A percentile compares a stretch with the other conserved stretches of the same genome.
Conservation (phyloP, 179 eudicot genomes). For the Silene noctiflora region DNA sequence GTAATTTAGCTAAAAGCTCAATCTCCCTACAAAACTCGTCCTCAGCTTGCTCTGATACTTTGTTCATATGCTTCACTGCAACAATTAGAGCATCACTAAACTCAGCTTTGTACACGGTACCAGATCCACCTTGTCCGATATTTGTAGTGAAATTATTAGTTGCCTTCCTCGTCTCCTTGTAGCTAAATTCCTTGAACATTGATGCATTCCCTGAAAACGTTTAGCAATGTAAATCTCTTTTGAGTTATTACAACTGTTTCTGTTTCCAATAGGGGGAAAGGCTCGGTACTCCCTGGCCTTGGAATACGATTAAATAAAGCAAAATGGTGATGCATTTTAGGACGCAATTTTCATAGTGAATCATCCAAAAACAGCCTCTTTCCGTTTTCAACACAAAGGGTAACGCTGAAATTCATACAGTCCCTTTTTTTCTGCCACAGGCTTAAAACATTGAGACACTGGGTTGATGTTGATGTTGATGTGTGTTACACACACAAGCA, state of each 20-base stretch:
- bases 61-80: constrained; percentile 87
- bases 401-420: neutral
- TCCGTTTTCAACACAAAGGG: neutral
- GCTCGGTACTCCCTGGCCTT: neutral
- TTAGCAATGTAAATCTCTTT: neutral
- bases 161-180: constrained; percentile 78
- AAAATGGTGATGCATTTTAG: neutral
- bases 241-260: neutral
- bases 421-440: neutral
- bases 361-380: neutral
- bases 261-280: neutral
- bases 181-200: constrained; percentile 65
- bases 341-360: neutral
- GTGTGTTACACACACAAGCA: too few relatives aligned
- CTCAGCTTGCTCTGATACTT: constrained; percentile 82
- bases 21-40: constrained; percentile 92
- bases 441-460: too few relatives aligned
- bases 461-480: too few relatives aligned
- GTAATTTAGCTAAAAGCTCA: constrained; percentile 85
- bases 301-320: neutral
- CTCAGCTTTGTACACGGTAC: constrained; percentile 82
- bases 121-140: constrained; percentile 94
- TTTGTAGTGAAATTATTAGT: constrained; percentile 65
- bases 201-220: constrained; percentile 56
- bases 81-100: constrained; percentile 61